Evolutionary conservation across 176 grass and related monocot species (phyloP), one percentile per base, ranked within the genome.

Genomic region (Oryza nivara): DNA sequence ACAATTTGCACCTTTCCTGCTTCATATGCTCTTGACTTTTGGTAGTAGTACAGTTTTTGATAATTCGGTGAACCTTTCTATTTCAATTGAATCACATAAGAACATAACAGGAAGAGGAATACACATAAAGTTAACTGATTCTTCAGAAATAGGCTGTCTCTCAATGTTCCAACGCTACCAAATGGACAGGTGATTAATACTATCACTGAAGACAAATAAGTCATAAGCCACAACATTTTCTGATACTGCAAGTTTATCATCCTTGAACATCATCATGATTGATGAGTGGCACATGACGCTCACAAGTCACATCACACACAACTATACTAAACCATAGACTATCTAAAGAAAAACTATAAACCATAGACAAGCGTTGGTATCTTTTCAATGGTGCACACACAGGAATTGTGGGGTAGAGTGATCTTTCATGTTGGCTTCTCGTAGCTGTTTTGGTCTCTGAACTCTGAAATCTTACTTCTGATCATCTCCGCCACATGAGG

Each of bases 401-500:
- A 23, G 58, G 58, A 63, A 23, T 63, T 63, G n/a, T 23, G 7
- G 84, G 6, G 58, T 2, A 41, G 19, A 20, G 68, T 44, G 32
- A 79, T 64, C 65, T 63, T 80, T 92, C 74, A 95, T 0, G 85
- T 15, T 3, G 93, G 96, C 67, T 99, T 99, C 83, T 96, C 91
- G 12, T 99, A 99, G 54, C 88, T 92, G 60, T 96, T 99, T 63
- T 94, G 96, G 43, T 99, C 93, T 86, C 93, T 94, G 79, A 99
- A 99, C 72, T 99, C 93, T 0, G 88, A 26, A 6, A 99, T 92
- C 88, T 93, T 96, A 6, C 88, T 94, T 79, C 75, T 87, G 79
- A 99, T 99, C 76, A 88, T 92, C 6, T 76, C 85, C 2, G 66
- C 91, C 56, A 91, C 88, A 76, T 92, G 83, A 77, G 93, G 89